Conservation (phyloP, 2,329 filamentous ascomycete genomes). For the Diaporthe sp. region DNA sequence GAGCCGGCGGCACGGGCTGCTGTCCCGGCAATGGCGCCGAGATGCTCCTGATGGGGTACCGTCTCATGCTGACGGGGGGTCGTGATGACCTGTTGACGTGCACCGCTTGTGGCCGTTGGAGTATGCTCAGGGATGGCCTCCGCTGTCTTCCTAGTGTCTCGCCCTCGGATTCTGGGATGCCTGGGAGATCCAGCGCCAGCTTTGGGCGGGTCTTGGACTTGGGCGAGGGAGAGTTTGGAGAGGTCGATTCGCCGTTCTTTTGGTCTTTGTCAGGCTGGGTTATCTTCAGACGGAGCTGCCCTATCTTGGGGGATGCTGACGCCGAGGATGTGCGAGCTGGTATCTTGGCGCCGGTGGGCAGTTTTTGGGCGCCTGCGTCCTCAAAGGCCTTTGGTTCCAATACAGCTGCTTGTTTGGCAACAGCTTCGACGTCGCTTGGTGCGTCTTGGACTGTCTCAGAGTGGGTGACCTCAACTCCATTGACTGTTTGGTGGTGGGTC, state of each 20-base stretch:
- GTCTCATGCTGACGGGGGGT: background rate
- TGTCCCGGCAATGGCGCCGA: background rate
- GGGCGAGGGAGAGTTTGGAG: background rate
- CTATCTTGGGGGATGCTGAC: background rate
- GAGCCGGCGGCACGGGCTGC: background rate
- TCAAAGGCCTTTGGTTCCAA: background rate
- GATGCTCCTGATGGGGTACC: background rate
- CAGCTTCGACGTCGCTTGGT: no score
- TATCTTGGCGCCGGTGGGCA: background rate
- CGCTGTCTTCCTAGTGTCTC: background rate
- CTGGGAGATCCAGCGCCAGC: conserved; percentile 6
- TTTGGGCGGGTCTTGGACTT: conserved; percentile 6
- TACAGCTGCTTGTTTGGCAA: background rate
- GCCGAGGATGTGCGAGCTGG: background rate
- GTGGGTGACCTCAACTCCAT: background rate
- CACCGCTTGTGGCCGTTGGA: background rate
- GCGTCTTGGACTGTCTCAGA: background rate
- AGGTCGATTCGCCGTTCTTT: background rate
- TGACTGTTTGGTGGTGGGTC: background rate
- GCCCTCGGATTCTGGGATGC: conserved; percentile 14
- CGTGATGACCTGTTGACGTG: background rate
- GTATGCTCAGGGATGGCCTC: background rate
- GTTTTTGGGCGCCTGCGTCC: background rate
- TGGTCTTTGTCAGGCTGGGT: background rate
- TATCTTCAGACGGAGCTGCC: background rate